Evolutionary conservation across 129 eudicot species (phyloP), one percentile per base, ranked within the genome.

Genomic region (Lonicera japonica): DNA sequence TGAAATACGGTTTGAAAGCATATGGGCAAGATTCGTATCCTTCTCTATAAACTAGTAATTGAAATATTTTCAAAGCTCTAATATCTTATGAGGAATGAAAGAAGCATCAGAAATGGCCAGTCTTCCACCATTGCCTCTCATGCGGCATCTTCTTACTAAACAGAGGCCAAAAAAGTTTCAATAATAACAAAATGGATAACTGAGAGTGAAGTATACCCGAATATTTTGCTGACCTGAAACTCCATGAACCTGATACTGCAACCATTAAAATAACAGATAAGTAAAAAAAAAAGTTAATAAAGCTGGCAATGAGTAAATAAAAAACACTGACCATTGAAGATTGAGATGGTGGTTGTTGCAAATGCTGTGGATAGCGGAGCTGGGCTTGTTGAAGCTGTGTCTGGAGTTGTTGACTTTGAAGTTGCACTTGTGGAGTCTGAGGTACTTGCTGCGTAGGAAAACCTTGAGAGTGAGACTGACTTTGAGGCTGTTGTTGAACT

Each of bases 241-340:
- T 48, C 95, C 83, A 60, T 83, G 71, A 73, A 52, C 74, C 77
- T 79, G 97, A 65, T 81, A 84, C 97, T 82, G 83, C 17, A 73
- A 78, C 36, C 41, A 68, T 61, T 21, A 53, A 66, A 50, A 46
- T 54, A 43, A 66, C 3, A 68, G 47, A 45, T 21, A 22, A 53
- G 60, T 34, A 25, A 34, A n/a, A 15, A 65, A 40, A 21, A 5
- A 54, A 2, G 29, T 16, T 17, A 43, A 38, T 54, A 48, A 21
- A 61, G 15, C 21, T 25, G 46, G 29, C 9, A 45, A 57, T 52
- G 25, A 16, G 21, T 8, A 54, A 5, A 25, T 16, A 67, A 41
- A 19, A 20, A 50, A 50, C 16, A 66, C 85, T 81, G 25, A 94
- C 99, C 74, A 43, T 24, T 47, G 85, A 74, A 25, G 98, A 45